Evolutionary conservation across 2,329 filamentous ascomycete species (phyloP).

Genomic region (Cladophialophora yegresii): DNA sequence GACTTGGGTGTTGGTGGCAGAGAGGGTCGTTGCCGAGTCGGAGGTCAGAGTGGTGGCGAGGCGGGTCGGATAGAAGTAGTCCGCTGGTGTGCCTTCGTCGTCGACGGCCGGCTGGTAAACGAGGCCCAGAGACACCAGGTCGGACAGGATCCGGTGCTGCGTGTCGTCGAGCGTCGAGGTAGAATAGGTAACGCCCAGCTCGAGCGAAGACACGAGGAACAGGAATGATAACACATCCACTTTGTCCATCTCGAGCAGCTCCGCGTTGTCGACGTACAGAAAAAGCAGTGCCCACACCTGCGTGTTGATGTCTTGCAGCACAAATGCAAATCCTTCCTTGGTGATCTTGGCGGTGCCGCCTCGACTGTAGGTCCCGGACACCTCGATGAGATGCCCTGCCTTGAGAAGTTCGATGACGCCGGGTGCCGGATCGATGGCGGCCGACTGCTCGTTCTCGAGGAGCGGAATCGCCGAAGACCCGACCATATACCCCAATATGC

Average conservation of each 20-base stretch:
- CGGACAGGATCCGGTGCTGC: conserved; percentile 84
- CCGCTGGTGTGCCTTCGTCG: conserved; percentile 42
- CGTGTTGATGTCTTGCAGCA: conserved; percentile 91
- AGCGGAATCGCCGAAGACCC: conserved; percentile 44
- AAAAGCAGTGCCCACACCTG: conserved; percentile 96
- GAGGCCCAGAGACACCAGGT: conserved; percentile 88
- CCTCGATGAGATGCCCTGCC: conserved; percentile 76
- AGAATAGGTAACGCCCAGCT: conserved; percentile 88
- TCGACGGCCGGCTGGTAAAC: conserved; percentile 61
- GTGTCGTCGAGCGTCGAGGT: conserved; percentile 78
- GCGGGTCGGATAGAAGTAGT: conserved; percentile 80
- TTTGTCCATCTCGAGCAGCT: conserved; percentile 73
- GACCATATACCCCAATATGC: conserved; percentile 93
- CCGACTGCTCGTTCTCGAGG: conserved; percentile 18
- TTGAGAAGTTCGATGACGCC: conserved; percentile 84
- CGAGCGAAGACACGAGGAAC: conserved; percentile 89
- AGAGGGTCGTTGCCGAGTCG: conserved; percentile 69
- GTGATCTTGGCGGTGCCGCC: conserved; percentile 71
- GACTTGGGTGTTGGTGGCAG: conserved; percentile 68
- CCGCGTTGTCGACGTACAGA: conserved; percentile 85
- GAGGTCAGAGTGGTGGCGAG: conserved; percentile 89
- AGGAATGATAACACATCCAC: conserved; percentile 95
- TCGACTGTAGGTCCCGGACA: conserved; percentile 39
- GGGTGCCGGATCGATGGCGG: conserved; percentile 58
- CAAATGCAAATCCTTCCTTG: conserved; percentile 87